Evolutionary conservation across 306 rosid species (phyloP).

Genomic region (Cucurbita argyrosperma): DNA sequence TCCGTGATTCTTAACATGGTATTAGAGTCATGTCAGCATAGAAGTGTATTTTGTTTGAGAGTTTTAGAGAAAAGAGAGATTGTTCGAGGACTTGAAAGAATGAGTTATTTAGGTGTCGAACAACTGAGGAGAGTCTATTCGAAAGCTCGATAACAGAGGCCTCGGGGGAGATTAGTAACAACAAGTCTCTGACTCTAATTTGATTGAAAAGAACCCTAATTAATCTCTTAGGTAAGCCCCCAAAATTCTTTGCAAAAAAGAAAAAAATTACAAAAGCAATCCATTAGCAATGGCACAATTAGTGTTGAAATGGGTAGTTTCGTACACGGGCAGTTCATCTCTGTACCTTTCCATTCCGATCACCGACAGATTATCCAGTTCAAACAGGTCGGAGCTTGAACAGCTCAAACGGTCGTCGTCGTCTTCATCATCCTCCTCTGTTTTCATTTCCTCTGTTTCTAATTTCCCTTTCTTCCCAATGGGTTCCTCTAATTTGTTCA

Average conservation of each 20-base stretch:
- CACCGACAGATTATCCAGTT: slow-evolving; percentile 71
- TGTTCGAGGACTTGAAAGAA: too few relatives aligned
- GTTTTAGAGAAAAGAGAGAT: too few relatives aligned
- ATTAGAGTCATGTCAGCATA: too few relatives aligned
- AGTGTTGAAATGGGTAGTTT: slow-evolving; percentile 68
- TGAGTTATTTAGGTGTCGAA: too few relatives aligned
- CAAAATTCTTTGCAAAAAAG: slow-evolving; percentile 20
- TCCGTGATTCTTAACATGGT: too few relatives aligned
- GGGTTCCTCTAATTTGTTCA: slow-evolving; percentile 15
- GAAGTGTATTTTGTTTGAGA: too few relatives aligned
- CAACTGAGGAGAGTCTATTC: too few relatives aligned
- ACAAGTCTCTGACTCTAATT: neutral
- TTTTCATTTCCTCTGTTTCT: slow-evolving; percentile 32
- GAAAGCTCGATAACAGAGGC: too few relatives aligned
- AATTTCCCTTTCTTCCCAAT: slow-evolving; percentile 18
- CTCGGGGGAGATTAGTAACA: neutral
- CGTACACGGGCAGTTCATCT: slow-evolving; percentile 88
- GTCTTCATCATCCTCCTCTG: slow-evolving; percentile 12
- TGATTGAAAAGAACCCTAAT: neutral
- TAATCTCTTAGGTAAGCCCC: slow-evolving; percentile 47
- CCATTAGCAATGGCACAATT: slow-evolving; percentile 80
- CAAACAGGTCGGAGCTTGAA: slow-evolving; percentile 91
- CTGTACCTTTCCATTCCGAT: slow-evolving; percentile 80
- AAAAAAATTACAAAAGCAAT: slow-evolving; percentile 45
- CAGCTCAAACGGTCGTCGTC: slow-evolving; percentile 69